phyloP scores from a whole-genome alignment of 805 yeast genomes.

The Metschnikowia santaceciliae region DNA sequence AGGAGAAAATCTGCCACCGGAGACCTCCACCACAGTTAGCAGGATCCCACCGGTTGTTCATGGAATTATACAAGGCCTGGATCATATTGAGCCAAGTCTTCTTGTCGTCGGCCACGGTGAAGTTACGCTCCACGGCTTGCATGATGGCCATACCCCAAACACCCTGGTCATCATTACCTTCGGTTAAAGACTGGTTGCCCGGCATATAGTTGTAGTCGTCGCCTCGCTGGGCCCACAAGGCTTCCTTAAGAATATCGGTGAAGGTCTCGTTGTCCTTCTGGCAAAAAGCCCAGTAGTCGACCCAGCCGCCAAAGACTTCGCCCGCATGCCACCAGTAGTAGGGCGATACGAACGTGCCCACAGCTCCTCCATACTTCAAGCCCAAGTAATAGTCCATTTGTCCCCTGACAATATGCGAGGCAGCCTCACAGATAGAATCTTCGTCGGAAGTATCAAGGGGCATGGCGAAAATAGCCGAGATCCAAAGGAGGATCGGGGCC shows the following conservation, averaged over 20 bases:
- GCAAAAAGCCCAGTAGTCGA: slow-evolving; percentile 40
- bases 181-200: slow-evolving; percentile 43
- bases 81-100: slow-evolving; percentile 36
- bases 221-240: slow-evolving; percentile 44
- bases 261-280: slow-evolving; percentile 31
- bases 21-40: slow-evolving; percentile 39
- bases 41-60: slow-evolving; percentile 43
- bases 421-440: slow-evolving; percentile 41
- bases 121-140: slow-evolving; percentile 45
- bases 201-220: slow-evolving; percentile 40
- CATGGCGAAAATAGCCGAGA: slow-evolving; percentile 7
- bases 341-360: slow-evolving; percentile 44
- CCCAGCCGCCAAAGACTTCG: slow-evolving; percentile 46
- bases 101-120: slow-evolving; percentile 28
- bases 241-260: slow-evolving; percentile 28
- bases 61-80: slow-evolving; percentile 43
- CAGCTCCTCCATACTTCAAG: slow-evolving; percentile 37
- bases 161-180: slow-evolving; percentile 52
- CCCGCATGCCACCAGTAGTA: slow-evolving; percentile 56
- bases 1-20: slow-evolving; percentile 47
- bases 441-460: slow-evolving; percentile 34
- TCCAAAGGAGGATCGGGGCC: slow-evolving; percentile 4
- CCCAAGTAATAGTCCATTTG: slow-evolving; percentile 46
- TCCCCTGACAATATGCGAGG: slow-evolving; percentile 32
- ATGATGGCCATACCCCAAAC: slow-evolving; percentile 48